Evolutionary conservation across 2,329 filamentous ascomycete species (phyloP), one percentile per base, ranked within the genome.

Genomic region (Aspergillus thermomutatus): DNA sequence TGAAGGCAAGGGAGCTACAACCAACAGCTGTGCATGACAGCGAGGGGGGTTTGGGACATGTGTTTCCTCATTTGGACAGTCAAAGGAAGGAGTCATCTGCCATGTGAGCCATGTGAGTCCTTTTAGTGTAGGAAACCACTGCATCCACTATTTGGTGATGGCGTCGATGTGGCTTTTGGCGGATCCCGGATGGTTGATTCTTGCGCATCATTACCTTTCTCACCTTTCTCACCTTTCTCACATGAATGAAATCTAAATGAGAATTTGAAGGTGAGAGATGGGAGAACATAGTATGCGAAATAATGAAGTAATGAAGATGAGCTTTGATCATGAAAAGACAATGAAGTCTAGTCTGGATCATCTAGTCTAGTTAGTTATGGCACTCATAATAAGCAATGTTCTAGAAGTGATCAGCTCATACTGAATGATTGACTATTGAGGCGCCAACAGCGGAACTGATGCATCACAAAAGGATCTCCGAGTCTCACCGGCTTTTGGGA

Each of bases 41-140:
- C 50, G 56, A 56, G 10, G 57, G 54, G 37, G 69, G 66, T 17
- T 54, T 75, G 48, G 61, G 56, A 50, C 72, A 75, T 70, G 72
- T 75, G 21, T 75, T 73, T 52, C 72, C 72, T 25, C 71, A 74
- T 63, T 52, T 75, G 57, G 64, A 65, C 53, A 54, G 47, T 34
- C 37, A 34, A 51, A 57, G 56, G 53, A 60, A 66, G 54, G 53
- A 59, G 50, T 47, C 56, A 48, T 54, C 54, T 45, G 37, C 25
- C 11, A 43, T 49, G 21, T 25, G 41, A 37, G 7, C 25, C 11
- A 47, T 49, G 21, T 25, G 41, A 37, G 17, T 11, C 21, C 11
- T 23, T 41, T 46, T 23, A 46, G 43, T 46, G 43, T 26, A 21
- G 34, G 14, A 17, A 14, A 26, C 43, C 43, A 6, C 21, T 21